Percentiles rank a stretch among this genome's conserved stretches.
These are phyloP conservation scores for Solanum gandarillasii DNA, from an alignment of 257 asterid species.

Conservation along the genomic window DNA sequence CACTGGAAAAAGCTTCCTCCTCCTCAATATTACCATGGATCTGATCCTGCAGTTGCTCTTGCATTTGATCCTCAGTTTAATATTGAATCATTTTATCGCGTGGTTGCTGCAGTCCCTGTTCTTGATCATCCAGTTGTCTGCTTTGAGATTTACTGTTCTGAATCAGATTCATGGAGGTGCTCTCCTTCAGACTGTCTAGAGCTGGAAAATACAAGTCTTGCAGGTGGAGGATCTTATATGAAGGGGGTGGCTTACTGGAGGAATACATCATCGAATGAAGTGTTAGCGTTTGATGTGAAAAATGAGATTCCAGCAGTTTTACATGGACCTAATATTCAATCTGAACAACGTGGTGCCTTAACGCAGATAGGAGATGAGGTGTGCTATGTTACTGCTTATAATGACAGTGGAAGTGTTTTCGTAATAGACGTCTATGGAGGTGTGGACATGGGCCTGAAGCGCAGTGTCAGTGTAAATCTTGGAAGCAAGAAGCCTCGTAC, in stretches of 20 bases:
- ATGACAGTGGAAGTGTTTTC: not conserved
- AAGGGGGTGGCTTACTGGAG: constrained; percentile 39
- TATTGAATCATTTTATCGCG: constrained; percentile 14
- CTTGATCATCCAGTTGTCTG: constrained; percentile 2
- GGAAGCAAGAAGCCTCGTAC: not conserved
- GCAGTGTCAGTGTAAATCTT: not conserved
- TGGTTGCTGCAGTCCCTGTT: constrained; percentile 18
- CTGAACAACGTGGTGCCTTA: constrained; percentile 18
- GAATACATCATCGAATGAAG: constrained; percentile 11
- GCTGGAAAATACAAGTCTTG: not conserved
- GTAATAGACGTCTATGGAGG: constrained; percentile 20
- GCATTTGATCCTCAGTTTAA: constrained; percentile 31
- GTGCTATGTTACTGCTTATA: constrained; percentile 17
- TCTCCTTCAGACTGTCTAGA: constrained; percentile 4
- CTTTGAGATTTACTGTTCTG: constrained; percentile 35
- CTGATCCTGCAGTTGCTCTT: constrained; percentile 19
- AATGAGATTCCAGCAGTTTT: constrained; percentile 15
- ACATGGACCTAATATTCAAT: not conserved
- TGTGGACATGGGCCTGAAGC: constrained; percentile 17
- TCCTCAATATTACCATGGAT: constrained; percentile 16
- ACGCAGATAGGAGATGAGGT: constrained; percentile 25
- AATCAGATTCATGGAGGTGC: constrained; percentile 14
- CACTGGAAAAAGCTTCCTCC: constrained; percentile 21
- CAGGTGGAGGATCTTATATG: constrained; percentile 18
- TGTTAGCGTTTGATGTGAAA: constrained; percentile 22